Conservation (phyloP, 73 alveolate genomes). For the Tetrahymena thermophila region DNA sequence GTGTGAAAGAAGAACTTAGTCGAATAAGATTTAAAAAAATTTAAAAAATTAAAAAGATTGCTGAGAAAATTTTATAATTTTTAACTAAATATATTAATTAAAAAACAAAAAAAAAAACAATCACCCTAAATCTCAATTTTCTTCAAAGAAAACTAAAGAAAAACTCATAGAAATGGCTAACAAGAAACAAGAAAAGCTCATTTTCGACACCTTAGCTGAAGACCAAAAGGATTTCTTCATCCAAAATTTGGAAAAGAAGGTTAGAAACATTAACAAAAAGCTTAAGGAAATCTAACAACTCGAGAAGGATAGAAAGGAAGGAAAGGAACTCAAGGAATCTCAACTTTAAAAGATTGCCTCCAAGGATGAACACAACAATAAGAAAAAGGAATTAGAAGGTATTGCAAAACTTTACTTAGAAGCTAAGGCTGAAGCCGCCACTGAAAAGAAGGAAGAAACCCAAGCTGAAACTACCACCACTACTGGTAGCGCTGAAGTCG, state of each 20-base stretch:
- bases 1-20: neutral
- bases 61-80: neutral
- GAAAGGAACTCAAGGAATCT: neutral
- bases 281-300: neutral
- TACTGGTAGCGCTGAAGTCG: neutral
- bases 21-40: neutral
- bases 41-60: neutral
- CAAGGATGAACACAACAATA: neutral
- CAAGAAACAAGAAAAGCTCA: neutral
- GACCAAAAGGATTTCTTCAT: neutral
- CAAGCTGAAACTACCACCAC: neutral
- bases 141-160: neutral
- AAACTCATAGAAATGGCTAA: neutral
- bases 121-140: neutral
- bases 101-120: neutral
- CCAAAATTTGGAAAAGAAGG: constrained; percentile 1
- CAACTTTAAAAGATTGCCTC: neutral
- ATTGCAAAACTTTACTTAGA: neutral
- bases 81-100: neutral
- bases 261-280: neutral
- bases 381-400: neutral
- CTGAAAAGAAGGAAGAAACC: neutral
- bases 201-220: neutral
- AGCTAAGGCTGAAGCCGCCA: neutral
- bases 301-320: neutral